phyloP scores from a whole-genome alignment of 2,329 filamentous ascomycete genomes.

The Ascochyta koolunga region DNA sequence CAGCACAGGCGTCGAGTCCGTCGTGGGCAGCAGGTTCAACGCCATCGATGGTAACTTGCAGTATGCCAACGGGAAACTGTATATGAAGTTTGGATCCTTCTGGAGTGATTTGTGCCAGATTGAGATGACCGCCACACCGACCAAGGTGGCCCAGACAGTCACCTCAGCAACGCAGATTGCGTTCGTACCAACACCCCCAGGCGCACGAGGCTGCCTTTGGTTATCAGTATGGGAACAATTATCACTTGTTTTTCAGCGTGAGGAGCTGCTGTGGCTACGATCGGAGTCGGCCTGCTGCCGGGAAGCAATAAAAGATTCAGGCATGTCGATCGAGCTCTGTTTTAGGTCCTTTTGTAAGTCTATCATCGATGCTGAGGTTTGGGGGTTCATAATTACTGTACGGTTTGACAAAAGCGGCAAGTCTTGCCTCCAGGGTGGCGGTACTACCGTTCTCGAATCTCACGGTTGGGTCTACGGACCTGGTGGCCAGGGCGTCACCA shows the following conservation, averaged over 20 bases:
- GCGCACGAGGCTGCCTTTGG: conserved; percentile 63
- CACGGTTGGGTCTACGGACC: conserved; percentile 66
- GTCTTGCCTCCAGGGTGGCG: conserved; percentile 60
- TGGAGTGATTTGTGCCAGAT: conserved; percentile 70
- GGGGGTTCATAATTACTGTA: neutral
- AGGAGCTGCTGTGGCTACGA: conserved; percentile 67
- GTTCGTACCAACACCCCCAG: conserved; percentile 57
- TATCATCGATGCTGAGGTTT: too few species aligned
- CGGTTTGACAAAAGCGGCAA: conserved; percentile 58
- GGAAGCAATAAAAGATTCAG: conserved; percentile 67
- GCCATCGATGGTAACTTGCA: conserved; percentile 58
- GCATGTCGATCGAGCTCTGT: conserved; percentile 62
- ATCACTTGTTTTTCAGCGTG: conserved; percentile 68
- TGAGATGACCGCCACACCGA: conserved; percentile 48
- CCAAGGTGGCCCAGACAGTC: conserved; percentile 36
- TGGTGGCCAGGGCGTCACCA: conserved; percentile 64
- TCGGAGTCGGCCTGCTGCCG: conserved; percentile 55
- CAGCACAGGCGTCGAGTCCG: conserved; percentile 54
- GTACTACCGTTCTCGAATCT: conserved; percentile 62
- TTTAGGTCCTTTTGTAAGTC: conserved; percentile 56
- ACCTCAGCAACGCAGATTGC: conserved; percentile 53
- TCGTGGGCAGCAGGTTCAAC: conserved; percentile 46
- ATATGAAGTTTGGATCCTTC: conserved; percentile 69
- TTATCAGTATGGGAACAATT: conserved; percentile 61
- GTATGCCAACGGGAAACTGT: conserved; percentile 48